Evolutionary conservation across 441 rosid species (phyloP), one percentile per base, ranked within the genome.

Genomic region (Manihot esculenta): DNA sequence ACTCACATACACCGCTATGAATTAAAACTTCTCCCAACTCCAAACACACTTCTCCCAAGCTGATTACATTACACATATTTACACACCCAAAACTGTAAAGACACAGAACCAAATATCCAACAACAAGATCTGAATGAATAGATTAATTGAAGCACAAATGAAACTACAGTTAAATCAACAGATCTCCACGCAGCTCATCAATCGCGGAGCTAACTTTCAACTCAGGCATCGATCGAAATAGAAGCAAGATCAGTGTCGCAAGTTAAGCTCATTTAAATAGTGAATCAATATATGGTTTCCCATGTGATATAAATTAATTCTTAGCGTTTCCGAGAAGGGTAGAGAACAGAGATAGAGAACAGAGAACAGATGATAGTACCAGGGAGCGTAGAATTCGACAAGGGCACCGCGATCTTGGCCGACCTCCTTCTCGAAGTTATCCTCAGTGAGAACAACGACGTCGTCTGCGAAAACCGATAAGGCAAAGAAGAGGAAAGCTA

Each of bases 321-420:
- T 38, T 13, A 44, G 35, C 53, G 7, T 14, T 10, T 45, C 20
- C 27, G 3, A 20, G 26, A 63, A 38, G 7, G 42, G 9, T 12
- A 42, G 15, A 7, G 50, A 62, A 62, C 12, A 12, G 8, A 64
- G 56, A 64, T 0, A 47, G 13, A n/a, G n/a, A n/a, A n/a, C n/a
- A n/a, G n/a, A n/a, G n/a, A n/a, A n/a, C n/a, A 48, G 14, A 38
- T 27, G 20, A 71, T 64, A 18, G 21, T 83, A 94, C 99, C 99
- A 95, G 35, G 99, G 98, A 78, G 99, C 99, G 82, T 95, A 95
- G 88, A 95, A 95, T 89, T 95, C 98, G 73, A 95, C 94, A 73
- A 95, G 98, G 74, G 93, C 93, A 71, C 84, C 97, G 65, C 80
- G 82, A 64, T 89, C 95, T 78, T 87, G 84, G 57, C 98, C 99